A percentile compares a stretch with the other conserved stretches of the same genome.
These are phyloP conservation scores for Trichophyton verrucosum DNA, from an alignment of 2,329 filamentous ascomycete species.

Conservation along the genomic window DNA sequence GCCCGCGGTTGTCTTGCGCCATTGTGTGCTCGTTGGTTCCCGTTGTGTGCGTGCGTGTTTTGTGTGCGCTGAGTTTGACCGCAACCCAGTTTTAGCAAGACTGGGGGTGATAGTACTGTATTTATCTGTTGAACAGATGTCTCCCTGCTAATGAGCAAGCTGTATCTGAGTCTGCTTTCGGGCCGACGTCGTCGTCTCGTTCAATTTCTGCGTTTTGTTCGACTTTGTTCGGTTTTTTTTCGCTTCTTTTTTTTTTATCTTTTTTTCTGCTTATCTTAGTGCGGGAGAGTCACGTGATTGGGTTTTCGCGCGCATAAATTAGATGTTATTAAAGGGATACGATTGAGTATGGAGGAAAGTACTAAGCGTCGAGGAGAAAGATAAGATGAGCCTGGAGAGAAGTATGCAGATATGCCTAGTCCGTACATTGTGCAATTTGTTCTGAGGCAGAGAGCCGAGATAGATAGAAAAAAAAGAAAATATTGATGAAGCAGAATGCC, in stretches of 20 bases:
- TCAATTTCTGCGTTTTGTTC: conserved; percentile 2
- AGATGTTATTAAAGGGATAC: background rate
- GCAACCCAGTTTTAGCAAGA: conserved; percentile 15
- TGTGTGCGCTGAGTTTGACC: background rate
- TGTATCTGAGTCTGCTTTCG: background rate
- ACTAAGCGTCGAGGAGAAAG: background rate
- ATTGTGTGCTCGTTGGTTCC: conserved; percentile 22
- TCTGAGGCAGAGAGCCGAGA: background rate
- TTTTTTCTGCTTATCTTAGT: conserved; percentile 35
- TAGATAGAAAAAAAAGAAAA: background rate
- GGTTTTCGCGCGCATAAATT: background rate
- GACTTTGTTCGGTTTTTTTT: conserved; percentile 5
- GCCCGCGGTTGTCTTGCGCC: conserved; percentile 35
- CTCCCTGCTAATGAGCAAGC: background rate
- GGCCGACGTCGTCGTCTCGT: background rate
- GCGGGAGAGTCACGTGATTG: conserved; percentile 15
- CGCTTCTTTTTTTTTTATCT: conserved; percentile 24
- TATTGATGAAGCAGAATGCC: background rate
- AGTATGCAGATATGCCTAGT: background rate
- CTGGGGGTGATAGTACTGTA: conserved; percentile 19
- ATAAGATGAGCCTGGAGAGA: background rate
- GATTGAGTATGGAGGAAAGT: background rate
- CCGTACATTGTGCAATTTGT: background rate
- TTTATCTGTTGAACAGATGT: background rate
- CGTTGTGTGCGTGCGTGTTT: conserved; percentile 9